Evolutionary conservation across 2,329 filamentous ascomycete species (phyloP).

Genomic region (Mollisia scopiformis): DNA sequence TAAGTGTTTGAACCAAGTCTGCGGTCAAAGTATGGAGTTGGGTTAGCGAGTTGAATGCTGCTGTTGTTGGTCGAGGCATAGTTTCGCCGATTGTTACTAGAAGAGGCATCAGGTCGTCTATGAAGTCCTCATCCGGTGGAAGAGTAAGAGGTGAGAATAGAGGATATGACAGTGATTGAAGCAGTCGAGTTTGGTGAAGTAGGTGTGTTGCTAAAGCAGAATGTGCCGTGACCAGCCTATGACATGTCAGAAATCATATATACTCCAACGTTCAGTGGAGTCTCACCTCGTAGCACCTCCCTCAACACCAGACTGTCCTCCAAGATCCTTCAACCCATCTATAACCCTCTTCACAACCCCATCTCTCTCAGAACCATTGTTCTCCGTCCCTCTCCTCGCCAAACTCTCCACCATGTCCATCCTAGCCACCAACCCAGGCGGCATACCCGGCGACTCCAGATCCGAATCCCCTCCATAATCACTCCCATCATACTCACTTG

Average conservation of each 20-base stretch:
- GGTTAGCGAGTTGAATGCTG: slow-evolving; percentile 67
- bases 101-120: slow-evolving; percentile 71
- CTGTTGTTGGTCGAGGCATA: slow-evolving; percentile 66
- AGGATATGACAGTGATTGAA: slow-evolving; percentile 73
- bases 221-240: slow-evolving; percentile 74
- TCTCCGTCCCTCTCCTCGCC: slow-evolving; percentile 67
- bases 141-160: slow-evolving; percentile 70
- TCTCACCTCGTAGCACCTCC: slow-evolving; percentile 70
- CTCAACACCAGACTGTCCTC: slow-evolving; percentile 73
- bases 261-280: neutral
- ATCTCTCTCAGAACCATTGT: slow-evolving; percentile 65
- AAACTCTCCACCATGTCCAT: slow-evolving; percentile 75
- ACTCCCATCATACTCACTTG: slow-evolving; percentile 70
- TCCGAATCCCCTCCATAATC: slow-evolving; percentile 76
- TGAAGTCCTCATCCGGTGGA: slow-evolving; percentile 63
- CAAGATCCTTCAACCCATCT: slow-evolving; percentile 71
- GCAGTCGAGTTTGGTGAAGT: slow-evolving; percentile 72
- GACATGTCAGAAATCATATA: slow-evolving; percentile 14
- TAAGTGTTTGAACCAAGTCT: slow-evolving; percentile 78
- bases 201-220: slow-evolving; percentile 76
- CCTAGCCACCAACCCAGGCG: slow-evolving; percentile 65
- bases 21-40: slow-evolving; percentile 71
- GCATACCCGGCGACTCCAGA: slow-evolving; percentile 69
- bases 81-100: slow-evolving; percentile 65
- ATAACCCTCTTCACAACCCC: slow-evolving; percentile 70